Evolutionary conservation across 129 eudicot species (phyloP), one percentile per base, ranked within the genome.

Genomic region (Ambrosia artemisiifolia): DNA sequence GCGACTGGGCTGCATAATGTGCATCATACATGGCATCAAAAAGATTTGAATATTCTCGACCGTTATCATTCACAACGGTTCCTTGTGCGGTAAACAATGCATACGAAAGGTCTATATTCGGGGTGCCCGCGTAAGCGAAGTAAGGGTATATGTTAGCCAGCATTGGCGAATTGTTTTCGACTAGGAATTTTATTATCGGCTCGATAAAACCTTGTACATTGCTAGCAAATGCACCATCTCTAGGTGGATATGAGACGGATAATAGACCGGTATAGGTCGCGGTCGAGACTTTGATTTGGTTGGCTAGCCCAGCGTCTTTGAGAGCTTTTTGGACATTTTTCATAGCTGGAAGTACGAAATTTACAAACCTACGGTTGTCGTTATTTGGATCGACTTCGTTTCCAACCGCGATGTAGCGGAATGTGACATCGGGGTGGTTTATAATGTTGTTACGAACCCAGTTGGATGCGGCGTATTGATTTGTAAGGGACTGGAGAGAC

Each of bases 11-110:
- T 6, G 82, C 74, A 17, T 77, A 75, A 5, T 70, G 55, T 28
- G 91, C 75, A 67, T 86, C 91, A 18, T 79, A 38, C 69, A 83
- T 75, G 0, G 89, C 91, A 19, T 81, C 80, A 17, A 88, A 85
- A 71, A 85, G 75, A 33, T 78, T 88, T 3, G 34, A 50, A 46
- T 88, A 85, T 0, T 16, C 10, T 4, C 50, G 47, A 4, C 5
- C 68, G 7, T 83, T 79, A 72, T 78, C 95, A 1, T 16, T 46
- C 35, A 74, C 78, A 6, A 63, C 79, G 0, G 43, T 12, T 12
- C 48, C 34, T 0, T 38, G 35, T 9, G 80, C 38, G 0, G 70
- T 75, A 35, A 86, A 82, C 38, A 88, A 75, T 2, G 91, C 84
- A 32, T 80, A 88, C 0, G 72, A 63, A 4, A 80, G 54, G 7